Conservation (phyloP, 2,329 filamentous ascomycete genomes). For the Epichloe sp. region DNA sequence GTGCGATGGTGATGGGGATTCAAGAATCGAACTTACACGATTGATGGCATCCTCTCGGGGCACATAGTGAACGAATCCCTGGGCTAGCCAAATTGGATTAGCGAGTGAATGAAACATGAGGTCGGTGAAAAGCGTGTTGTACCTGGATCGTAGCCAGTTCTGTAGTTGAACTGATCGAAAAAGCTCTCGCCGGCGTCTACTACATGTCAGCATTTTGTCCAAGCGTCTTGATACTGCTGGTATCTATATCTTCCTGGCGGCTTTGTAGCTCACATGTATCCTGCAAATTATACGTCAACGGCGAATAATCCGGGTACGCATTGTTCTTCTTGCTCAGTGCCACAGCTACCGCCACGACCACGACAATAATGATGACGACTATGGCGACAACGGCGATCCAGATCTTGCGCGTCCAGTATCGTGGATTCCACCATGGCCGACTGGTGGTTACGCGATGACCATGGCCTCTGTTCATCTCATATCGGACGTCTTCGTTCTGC, state of each 20-base stretch:
- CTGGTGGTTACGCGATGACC: slow-evolving; percentile 12
- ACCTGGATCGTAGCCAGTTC: slow-evolving; percentile 35
- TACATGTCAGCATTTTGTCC: neutral
- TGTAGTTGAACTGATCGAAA: slow-evolving; percentile 46
- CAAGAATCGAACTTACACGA: slow-evolving; percentile 22
- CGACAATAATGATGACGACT: slow-evolving; percentile 30
- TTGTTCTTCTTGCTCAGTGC: slow-evolving; percentile 23
- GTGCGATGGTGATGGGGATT: neutral
- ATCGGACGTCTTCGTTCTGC: slow-evolving; percentile 17
- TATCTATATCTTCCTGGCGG: neutral
- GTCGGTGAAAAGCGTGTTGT: slow-evolving; percentile 6
- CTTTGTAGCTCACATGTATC: slow-evolving; percentile 33
- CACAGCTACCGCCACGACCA: slow-evolving; percentile 34
- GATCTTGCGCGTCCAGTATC: slow-evolving; percentile 38
- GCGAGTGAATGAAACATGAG: neutral
- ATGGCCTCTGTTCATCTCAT: slow-evolving; percentile 9
- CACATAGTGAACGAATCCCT: slow-evolving; percentile 42
- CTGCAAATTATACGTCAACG: slow-evolving; percentile 31
- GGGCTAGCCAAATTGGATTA: slow-evolving; percentile 15
- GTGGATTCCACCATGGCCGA: slow-evolving; percentile 32
- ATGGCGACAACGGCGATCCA: slow-evolving; percentile 30
- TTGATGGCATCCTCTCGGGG: slow-evolving; percentile 25
- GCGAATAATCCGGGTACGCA: slow-evolving; percentile 34
- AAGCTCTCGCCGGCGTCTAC: slow-evolving; percentile 36
- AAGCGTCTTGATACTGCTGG: neutral